A percentile compares a stretch with the other conserved stretches of the same genome.
phyloP scores from a whole-genome alignment of 1,139 yeast species.

The Trichomonascaceae sp. region DNA sequence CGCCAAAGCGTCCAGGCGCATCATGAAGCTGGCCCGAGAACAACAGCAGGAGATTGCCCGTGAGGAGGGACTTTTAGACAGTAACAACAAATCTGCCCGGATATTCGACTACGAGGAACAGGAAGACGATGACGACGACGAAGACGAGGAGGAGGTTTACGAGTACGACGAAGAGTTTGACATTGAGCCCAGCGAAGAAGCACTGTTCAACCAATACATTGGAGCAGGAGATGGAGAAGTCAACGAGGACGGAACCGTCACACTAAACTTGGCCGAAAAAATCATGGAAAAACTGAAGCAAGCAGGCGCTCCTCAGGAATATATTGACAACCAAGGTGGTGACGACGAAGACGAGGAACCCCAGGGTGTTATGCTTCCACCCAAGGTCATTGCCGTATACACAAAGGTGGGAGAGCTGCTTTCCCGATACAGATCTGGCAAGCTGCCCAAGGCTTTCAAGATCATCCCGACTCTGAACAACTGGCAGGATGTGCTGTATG shows the following conservation, averaged over 20 bases:
- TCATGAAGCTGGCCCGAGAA: conserved; percentile 74
- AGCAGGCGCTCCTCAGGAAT: conserved; percentile 12
- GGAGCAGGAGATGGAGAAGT: conserved; percentile 57
- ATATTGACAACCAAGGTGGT: conserved; percentile 16
- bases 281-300: conserved; percentile 81
- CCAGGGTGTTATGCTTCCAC: conserved; percentile 68
- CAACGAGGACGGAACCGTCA: conserved; percentile 27
- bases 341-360: conserved; percentile 16
- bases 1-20: conserved; percentile 71
- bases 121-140: conserved; percentile 30
- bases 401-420: conserved; percentile 81
- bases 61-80: conserved; percentile 35
- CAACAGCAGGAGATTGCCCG: conserved; percentile 79
- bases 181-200: conserved; percentile 31
- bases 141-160: conserved; percentile 36
- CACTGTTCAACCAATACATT: conserved; percentile 27
- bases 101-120: conserved; percentile 21
- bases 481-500: conserved; percentile 92
- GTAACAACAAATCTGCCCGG: conserved; percentile 6
- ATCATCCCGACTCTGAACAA: conserved; percentile 83
- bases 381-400: conserved; percentile 90
- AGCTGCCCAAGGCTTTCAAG: conserved; percentile 86
- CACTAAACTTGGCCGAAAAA: conserved; percentile 75
- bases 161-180: conserved; percentile 40
- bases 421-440: conserved; percentile 90